These are phyloP conservation scores for Pythium rhizo-oryzae DNA, from an alignment of 352 stramenopile genomes.

Conservation along the genomic window DNA sequence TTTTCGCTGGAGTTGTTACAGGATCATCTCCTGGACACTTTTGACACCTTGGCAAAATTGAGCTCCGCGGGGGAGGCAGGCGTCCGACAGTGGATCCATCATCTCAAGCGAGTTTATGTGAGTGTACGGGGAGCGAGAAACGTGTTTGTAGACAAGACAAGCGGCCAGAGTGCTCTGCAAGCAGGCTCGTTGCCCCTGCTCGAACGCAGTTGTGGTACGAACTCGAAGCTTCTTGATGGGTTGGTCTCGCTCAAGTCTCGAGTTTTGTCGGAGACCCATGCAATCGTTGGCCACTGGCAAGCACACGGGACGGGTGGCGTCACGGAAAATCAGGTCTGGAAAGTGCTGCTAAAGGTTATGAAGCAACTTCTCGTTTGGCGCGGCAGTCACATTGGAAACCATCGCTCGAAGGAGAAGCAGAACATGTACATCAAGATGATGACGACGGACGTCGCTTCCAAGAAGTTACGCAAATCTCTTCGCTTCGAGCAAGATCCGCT, in stretches of 20 bases:
- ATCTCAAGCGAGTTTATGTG: constrained; percentile 47
- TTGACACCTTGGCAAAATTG: constrained; percentile 36
- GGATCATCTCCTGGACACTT: constrained; percentile 41
- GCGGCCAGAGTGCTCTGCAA: constrained; percentile 35
- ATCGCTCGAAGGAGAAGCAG: constrained; percentile 50
- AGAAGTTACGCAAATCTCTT: constrained; percentile 37
- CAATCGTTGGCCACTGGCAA: constrained; percentile 57
- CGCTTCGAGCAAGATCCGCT: constrained; percentile 22
- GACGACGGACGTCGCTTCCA: constrained; percentile 53
- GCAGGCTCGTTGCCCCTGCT: constrained; percentile 47
- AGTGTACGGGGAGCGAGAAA: constrained; percentile 51
- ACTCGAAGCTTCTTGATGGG: constrained; percentile 38
- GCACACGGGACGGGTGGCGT: constrained; percentile 42
- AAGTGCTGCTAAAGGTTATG: constrained; percentile 46
- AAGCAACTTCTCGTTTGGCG: constrained; percentile 58
- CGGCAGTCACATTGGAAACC: constrained; percentile 46
- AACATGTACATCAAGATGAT: constrained; percentile 57
- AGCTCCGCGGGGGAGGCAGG: constrained; percentile 32
- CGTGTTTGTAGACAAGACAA: constrained; percentile 48
- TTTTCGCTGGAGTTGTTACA: constrained; percentile 63
- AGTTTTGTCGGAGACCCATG: constrained; percentile 45
- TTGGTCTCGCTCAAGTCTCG: constrained; percentile 45
- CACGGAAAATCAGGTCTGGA: constrained; percentile 63
- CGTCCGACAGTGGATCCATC: constrained; percentile 51
- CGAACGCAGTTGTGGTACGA: constrained; percentile 29